Conservation (phyloP, 78 protist genomes). For the Emiliania huxleyi region DNA sequence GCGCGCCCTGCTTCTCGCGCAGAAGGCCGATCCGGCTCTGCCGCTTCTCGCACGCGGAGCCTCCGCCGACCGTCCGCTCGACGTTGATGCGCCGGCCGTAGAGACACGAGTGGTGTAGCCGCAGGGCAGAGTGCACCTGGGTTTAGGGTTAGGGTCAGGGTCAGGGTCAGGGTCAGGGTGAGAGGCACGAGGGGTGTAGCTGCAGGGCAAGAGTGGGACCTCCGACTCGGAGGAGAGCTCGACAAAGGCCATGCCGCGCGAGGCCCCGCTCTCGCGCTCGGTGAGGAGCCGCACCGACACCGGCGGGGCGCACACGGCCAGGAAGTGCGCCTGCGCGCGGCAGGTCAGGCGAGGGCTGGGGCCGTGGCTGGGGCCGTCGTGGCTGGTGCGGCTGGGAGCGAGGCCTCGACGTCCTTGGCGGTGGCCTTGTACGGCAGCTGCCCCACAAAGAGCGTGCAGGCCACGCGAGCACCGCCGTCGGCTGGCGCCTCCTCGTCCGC, state of each 20-base stretch:
- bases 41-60: not conserved
- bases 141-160: too few species aligned
- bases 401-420: not conserved
- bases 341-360: too few species aligned
- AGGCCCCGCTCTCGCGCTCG: not conserved
- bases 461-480: not conserved
- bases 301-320: not conserved
- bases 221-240: not conserved
- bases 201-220: not conserved
- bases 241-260: constrained; percentile 8
- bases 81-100: constrained; percentile 6
- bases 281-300: not conserved
- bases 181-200: too few species aligned
- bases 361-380: too few species aligned
- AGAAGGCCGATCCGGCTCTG: not conserved
- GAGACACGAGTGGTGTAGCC: not conserved
- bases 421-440: not conserved
- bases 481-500: not conserved
- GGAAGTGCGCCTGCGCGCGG: not conserved
- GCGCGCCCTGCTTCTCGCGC: not conserved
- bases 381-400: too few species aligned
- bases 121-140: constrained; percentile 2
- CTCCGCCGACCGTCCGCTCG: constrained; percentile 19
- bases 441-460: not conserved
- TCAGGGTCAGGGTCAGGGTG: not conserved